Conservation (phyloP, 306 rosid species). For the Sesbania bispinosa region DNA sequence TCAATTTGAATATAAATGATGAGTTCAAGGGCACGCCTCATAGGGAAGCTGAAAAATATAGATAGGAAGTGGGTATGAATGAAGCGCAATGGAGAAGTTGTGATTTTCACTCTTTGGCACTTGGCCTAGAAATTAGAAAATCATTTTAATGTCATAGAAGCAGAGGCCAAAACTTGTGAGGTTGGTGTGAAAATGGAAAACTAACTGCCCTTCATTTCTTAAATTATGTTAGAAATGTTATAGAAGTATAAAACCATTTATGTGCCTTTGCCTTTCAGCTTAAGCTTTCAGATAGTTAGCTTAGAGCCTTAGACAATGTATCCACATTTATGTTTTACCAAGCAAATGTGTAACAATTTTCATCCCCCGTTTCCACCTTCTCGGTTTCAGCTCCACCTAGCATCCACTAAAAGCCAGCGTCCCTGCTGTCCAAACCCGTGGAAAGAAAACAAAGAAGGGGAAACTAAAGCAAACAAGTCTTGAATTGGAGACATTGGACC, state of each 20-base stretch:
- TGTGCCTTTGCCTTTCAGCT: neutral
- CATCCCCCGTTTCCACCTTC: neutral
- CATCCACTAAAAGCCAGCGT: too few relatives aligned
- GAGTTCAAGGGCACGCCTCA: neutral
- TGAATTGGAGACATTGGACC: too few relatives aligned
- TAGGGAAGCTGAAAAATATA: neutral
- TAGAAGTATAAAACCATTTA: neutral
- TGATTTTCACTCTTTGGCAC: neutral
- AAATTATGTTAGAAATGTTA: neutral
- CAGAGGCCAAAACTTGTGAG: neutral
- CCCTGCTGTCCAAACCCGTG: neutral
- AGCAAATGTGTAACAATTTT: neutral
- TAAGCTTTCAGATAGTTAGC: neutral
- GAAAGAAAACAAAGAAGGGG: neutral
- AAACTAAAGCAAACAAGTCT: too few relatives aligned
- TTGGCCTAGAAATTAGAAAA: neutral
- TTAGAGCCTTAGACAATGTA: neutral
- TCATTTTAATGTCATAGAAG: neutral
- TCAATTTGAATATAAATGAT: neutral
- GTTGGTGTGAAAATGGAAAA: neutral
- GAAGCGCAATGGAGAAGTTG: neutral
- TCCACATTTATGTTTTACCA: constrained; percentile 2
- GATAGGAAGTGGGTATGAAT: neutral
- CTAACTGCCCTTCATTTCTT: neutral
- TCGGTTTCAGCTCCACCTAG: neutral